Evolutionary conservation across 2,329 filamentous ascomycete genomes (phyloP).

Genomic region (Trichoderma semiorbis): DNA sequence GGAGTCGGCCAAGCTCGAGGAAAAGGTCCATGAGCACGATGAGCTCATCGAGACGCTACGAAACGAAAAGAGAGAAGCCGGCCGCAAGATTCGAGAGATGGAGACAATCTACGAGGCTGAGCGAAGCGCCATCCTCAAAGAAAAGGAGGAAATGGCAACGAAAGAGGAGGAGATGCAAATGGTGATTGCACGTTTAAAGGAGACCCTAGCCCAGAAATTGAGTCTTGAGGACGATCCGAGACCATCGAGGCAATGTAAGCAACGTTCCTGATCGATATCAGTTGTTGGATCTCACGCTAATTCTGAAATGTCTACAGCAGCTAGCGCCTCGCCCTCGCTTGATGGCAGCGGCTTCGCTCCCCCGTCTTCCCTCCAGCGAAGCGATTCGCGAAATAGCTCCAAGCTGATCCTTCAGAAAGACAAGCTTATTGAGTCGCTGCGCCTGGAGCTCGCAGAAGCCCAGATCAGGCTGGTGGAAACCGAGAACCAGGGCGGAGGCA

Average conservation of each 20-base stretch:
- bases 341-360: slow-evolving; percentile 82
- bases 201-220: slow-evolving; percentile 76
- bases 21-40: slow-evolving; percentile 80
- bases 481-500: slow-evolving; percentile 86
- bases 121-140: slow-evolving; percentile 78
- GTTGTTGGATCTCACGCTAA: slow-evolving; percentile 21
- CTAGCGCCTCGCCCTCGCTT: slow-evolving; percentile 62
- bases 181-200: slow-evolving; percentile 88
- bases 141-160: slow-evolving; percentile 83
- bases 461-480: slow-evolving; percentile 95
- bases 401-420: slow-evolving; percentile 93
- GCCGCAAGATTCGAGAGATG: slow-evolving; percentile 82
- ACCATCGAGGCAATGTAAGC: slow-evolving; percentile 56
- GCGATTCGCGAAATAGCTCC: slow-evolving; percentile 84
- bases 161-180: slow-evolving; percentile 87
- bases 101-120: slow-evolving; percentile 92
- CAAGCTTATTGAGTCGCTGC: slow-evolving; percentile 87
- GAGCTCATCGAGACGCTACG: slow-evolving; percentile 76
- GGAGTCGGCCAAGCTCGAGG: slow-evolving; percentile 84
- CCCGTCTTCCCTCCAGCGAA: slow-evolving; percentile 76
- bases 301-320: slow-evolving; percentile 27
- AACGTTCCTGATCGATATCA: background rate
- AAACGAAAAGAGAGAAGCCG: slow-evolving; percentile 80
- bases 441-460: slow-evolving; percentile 87
- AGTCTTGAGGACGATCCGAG: slow-evolving; percentile 51